phyloP scores from a whole-genome alignment of 148 eudicot genomes.

The Cornus florida region DNA sequence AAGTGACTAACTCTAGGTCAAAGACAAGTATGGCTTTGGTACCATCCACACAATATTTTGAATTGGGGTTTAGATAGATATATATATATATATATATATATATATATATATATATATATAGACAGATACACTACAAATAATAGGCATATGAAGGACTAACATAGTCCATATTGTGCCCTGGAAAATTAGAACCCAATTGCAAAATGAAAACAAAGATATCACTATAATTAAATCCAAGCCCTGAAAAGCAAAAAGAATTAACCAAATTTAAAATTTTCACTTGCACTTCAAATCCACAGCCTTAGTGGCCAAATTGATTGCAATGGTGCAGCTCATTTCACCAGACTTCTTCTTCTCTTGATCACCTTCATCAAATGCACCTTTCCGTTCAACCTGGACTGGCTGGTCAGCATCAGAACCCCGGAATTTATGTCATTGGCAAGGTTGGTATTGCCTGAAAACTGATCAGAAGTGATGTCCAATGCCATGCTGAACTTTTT shows the following conservation, averaged over 20 bases:
- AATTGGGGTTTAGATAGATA: no score
- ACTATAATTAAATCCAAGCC: background rate
- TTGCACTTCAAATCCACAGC: background rate
- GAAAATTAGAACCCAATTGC: background rate
- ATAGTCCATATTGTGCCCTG: background rate
- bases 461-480: background rate
- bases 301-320: background rate
- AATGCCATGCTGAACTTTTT: background rate
- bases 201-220: no score
- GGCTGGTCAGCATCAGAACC: background rate
- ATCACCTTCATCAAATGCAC: conserved; percentile 5
- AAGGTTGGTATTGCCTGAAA: background rate
- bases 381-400: background rate
- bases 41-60: no score
- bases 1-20: no score
- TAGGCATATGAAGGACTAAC: no score
- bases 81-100: no score
- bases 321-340: background rate
- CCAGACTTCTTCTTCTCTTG: conserved; percentile 7
- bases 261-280: background rate
- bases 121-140: no score
- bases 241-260: background rate
- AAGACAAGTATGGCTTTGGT: no score
- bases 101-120: no score
- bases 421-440: background rate